Conservation (phyloP, 345 rosid genomes). For the Sisymbrium irio region DNA sequence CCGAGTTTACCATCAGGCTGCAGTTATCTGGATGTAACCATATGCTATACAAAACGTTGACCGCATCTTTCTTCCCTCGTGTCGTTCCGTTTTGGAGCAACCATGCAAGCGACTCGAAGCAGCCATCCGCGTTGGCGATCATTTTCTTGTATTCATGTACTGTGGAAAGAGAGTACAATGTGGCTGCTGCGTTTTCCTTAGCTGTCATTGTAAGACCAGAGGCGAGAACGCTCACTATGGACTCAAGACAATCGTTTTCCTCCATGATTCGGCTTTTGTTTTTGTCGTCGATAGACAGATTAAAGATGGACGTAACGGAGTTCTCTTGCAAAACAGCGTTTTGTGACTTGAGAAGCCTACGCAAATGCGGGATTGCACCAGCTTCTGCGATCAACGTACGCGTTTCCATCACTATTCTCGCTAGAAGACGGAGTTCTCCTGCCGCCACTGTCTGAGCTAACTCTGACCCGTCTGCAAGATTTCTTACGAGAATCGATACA, state of each 20-base stretch:
- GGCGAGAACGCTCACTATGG: neutral
- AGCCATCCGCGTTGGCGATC: neutral
- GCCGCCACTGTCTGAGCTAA: neutral
- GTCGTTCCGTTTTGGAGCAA: constrained; percentile 58
- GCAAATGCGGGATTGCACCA: neutral
- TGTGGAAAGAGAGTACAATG: neutral
- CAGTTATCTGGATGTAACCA: constrained; percentile 68
- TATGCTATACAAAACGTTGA: constrained; percentile 58
- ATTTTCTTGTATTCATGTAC: neutral
- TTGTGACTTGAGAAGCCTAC: neutral
- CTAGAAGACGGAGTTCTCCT: neutral
- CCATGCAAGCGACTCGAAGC: neutral
- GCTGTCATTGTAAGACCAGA: neutral
- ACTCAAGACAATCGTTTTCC: neutral
- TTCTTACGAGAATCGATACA: constrained; percentile 51
- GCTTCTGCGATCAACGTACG: neutral
- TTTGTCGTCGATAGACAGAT: neutral
- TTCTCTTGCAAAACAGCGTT: neutral
- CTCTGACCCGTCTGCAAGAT: constrained; percentile 55
- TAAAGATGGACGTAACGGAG: neutral
- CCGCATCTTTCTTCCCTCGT: constrained; percentile 82
- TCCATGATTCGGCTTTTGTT: neutral
- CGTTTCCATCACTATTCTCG: neutral
- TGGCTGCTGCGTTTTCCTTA: neutral
- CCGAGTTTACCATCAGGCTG: constrained; percentile 49